These are phyloP conservation scores for Nissolia schottii DNA, from an alignment of 306 rosid genomes.

Conservation along the genomic window DNA sequence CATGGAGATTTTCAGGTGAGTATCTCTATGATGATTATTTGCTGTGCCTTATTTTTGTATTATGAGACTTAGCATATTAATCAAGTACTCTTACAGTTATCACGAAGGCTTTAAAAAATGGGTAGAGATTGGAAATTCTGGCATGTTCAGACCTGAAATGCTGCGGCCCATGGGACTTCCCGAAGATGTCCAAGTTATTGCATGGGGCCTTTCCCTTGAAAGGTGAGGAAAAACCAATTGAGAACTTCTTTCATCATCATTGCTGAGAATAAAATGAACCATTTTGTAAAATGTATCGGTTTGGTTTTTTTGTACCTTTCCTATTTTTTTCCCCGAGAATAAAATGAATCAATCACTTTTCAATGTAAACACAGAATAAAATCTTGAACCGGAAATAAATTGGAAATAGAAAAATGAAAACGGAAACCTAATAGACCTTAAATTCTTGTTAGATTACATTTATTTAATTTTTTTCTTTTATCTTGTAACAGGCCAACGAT, in stretches of 20 bases:
- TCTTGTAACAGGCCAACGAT: constrained; percentile 78
- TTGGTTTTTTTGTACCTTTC: too few relatives aligned
- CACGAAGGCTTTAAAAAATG: constrained; percentile 89
- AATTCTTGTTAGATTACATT: too few relatives aligned
- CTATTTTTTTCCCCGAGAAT: too few relatives aligned
- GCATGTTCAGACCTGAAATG: constrained; percentile 99
- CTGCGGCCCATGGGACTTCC: constrained; percentile 97
- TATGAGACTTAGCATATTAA: not conserved
- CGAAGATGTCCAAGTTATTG: constrained; percentile 88
- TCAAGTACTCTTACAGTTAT: constrained; percentile 45
- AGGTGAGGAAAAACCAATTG: constrained; percentile 46
- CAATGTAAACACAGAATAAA: too few relatives aligned
- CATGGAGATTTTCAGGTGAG: constrained; percentile 94
- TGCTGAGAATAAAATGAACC: not conserved
- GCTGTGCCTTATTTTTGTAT: not conserved
- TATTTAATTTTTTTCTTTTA: not conserved
- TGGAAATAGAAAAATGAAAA: too few relatives aligned
- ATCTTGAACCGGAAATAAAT: too few relatives aligned
- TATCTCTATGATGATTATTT: constrained; percentile 12
- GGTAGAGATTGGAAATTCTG: constrained; percentile 96
- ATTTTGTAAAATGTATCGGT: not conserved
- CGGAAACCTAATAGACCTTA: too few relatives aligned
- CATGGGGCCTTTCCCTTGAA: constrained; percentile 98
- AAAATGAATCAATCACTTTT: too few relatives aligned
- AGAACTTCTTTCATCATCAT: not conserved